Evolutionary conservation across 352 stramenopile species (phyloP).

Genomic region (Thalassiosira mediterranea): DNA sequence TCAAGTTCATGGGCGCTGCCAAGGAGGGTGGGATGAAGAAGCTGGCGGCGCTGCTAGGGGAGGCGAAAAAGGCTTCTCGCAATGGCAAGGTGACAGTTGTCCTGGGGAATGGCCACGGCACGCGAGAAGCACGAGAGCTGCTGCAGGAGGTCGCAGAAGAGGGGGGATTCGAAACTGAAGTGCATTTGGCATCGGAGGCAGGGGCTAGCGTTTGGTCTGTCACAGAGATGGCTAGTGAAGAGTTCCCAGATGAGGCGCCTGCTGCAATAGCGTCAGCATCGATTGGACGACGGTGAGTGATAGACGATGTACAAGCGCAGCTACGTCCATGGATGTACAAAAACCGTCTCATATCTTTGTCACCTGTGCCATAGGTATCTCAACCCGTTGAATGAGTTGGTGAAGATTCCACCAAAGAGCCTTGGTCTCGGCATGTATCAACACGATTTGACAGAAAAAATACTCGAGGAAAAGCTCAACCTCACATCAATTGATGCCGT

Average conservation of each 20-base stretch:
- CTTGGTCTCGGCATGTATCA: constrained; percentile 77
- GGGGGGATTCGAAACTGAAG: constrained; percentile 33
- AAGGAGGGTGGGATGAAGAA: constrained; percentile 23
- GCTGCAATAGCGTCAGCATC: constrained; percentile 62
- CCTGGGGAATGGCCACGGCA: constrained; percentile 68
- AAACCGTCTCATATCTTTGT: too few relatives aligned
- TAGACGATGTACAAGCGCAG: too few relatives aligned
- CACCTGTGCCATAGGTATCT: too few relatives aligned
- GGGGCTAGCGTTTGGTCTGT: constrained; percentile 74
- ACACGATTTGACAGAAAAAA: constrained; percentile 63
- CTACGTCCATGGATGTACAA: too few relatives aligned
- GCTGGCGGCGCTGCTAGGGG: constrained; percentile 31
- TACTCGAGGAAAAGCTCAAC: constrained; percentile 59
- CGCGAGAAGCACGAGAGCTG: constrained; percentile 51
- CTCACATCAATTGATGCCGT: constrained; percentile 55
- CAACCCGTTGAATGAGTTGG: constrained; percentile 66
- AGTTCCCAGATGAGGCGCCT: constrained; percentile 59
- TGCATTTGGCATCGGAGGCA: constrained; percentile 67
- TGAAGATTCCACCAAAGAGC: constrained; percentile 64
- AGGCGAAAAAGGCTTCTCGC: constrained; percentile 8
- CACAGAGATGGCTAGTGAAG: constrained; percentile 46
- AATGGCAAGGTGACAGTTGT: constrained; percentile 29
- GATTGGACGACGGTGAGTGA: too few relatives aligned
- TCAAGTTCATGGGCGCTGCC: constrained; percentile 47
- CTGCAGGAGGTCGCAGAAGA: constrained; percentile 38